Evolutionary conservation across 805 yeast genomes (phyloP).

Genomic region (Zygosaccharomyces bisporus): DNA sequence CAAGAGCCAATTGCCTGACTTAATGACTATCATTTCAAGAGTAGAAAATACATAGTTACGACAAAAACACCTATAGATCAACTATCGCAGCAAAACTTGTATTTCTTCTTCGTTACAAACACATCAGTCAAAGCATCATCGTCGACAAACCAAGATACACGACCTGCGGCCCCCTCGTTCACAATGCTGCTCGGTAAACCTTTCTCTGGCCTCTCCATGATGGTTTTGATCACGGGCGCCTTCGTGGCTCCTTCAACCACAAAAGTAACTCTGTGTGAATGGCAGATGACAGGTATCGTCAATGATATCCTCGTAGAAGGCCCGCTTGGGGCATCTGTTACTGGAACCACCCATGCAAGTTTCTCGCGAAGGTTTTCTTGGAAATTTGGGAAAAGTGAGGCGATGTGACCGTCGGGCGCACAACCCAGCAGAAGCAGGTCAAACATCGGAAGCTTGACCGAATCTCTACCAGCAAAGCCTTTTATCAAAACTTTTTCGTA

Average conservation of each 20-base stretch:
- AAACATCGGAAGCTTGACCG: slow-evolving; percentile 92
- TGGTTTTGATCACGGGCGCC: slow-evolving; percentile 83
- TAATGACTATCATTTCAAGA: neutral
- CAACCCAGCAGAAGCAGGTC: slow-evolving; percentile 89
- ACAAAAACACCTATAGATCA: neutral
- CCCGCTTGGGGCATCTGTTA: slow-evolving; percentile 82
- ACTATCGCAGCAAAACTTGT: slow-evolving; percentile 19
- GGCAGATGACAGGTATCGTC: slow-evolving; percentile 89
- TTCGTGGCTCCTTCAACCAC: slow-evolving; percentile 94
- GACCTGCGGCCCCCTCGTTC: slow-evolving; percentile 90
- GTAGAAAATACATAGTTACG: slow-evolving; percentile 6
- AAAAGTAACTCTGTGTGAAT: slow-evolving; percentile 83
- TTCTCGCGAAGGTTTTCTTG: slow-evolving; percentile 81
- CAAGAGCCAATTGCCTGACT: neutral
- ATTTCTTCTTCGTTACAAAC: slow-evolving; percentile 35
- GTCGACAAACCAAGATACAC: slow-evolving; percentile 94
- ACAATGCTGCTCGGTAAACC: slow-evolving; percentile 89
- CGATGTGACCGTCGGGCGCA: slow-evolving; percentile 97
- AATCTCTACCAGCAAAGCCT: slow-evolving; percentile 93
- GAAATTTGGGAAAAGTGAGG: slow-evolving; percentile 79
- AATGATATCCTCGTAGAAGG: slow-evolving; percentile 81
- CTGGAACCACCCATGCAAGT: slow-evolving; percentile 91
- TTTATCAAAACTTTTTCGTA: slow-evolving; percentile 83
- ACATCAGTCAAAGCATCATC: slow-evolving; percentile 82
- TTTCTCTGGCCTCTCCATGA: slow-evolving; percentile 94